Evolutionary conservation across 768 basidiomycete genomes (phyloP).

Genomic region (Serendipita indica): DNA sequence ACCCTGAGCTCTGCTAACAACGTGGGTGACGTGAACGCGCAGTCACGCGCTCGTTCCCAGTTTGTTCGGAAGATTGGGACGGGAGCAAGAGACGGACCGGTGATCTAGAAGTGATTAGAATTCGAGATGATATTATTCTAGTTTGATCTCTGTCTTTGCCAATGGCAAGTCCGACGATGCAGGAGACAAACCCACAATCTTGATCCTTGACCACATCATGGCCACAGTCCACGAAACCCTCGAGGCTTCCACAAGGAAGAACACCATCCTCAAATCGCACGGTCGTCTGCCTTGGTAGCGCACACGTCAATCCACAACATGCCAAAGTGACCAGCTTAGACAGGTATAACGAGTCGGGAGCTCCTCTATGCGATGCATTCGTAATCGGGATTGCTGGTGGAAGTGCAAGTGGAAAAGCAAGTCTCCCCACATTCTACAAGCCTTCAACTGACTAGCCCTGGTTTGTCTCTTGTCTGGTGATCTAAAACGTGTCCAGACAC

Average conservation of each 20-base stretch:
- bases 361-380: conserved; percentile 56
- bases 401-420: conserved; percentile 76
- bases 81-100: neutral
- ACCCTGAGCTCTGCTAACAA: neutral
- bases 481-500: conserved; percentile 37
- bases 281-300: conserved; percentile 70
- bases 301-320: conserved; percentile 2
- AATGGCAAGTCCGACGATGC: neutral
- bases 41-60: neutral
- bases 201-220: neutral
- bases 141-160: too few relatives aligned
- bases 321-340: neutral
- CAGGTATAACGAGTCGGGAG: conserved; percentile 70
- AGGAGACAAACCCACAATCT: neutral
- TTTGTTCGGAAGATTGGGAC: neutral
- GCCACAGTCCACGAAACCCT: neutral
- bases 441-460: neutral
- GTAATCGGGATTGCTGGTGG: conserved; percentile 78
- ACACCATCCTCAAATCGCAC: conserved; percentile 67
- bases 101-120: too few relatives aligned
- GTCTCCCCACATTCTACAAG: conserved; percentile 12
- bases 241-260: conserved; percentile 32
- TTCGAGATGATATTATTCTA: too few relatives aligned
- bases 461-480: conserved; percentile 1
- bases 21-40: neutral